Base-by-base conservation (phyloP, 768 basidiomycete genomes). In the Macrocybe gigantea region DNA sequence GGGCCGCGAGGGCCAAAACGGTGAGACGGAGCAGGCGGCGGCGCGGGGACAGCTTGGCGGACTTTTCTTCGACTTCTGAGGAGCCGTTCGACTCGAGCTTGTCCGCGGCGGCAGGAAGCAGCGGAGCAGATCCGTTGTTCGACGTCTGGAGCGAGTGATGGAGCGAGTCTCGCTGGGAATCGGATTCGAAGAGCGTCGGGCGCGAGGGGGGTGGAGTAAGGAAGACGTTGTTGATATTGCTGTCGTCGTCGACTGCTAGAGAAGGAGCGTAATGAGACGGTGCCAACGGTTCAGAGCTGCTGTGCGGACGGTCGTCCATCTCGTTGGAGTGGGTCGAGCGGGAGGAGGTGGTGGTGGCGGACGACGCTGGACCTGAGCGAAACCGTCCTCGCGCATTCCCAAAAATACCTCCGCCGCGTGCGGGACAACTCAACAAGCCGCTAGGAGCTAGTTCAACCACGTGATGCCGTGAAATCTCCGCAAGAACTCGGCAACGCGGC, bases 1-100 rank as follows among this genome's bases (percentile, higher is more conserved):
- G 51, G 7, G 62, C 62, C 32, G 62, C 68, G 9, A 74, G 53
- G 22, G 70, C 64, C 14, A 74, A 53, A 15, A 70, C 43, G 31
- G 51, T 52, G 7, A 59, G 14, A 39, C 60, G 9, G 22, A 58
- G 39, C 10, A 51, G 53, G 12, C 22, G 14, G 12, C 58, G 52
- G 11, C 53, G 51, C 33, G 52, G 58, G 9, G 35, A 38, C 15
- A 47, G 53, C 39, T 54, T 50, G 22, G 45, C 30, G 8, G 51
- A 29, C 33, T 41, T 22, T 12, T 36, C 46, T 22, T 36, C n/a
- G 37, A 50, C 48, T 11, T 50, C 49, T 34, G 48, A 9, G 31
- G 33, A 48, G 30, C 45, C 48, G 29, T 44, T 33, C 7, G 38
- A 33, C 43, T 55, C 54, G 3, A 36, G 36, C 45, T 49, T 57